phyloP scores from a whole-genome alignment of 2,329 filamentous ascomycete species.

The Epichloe amarillans region DNA sequence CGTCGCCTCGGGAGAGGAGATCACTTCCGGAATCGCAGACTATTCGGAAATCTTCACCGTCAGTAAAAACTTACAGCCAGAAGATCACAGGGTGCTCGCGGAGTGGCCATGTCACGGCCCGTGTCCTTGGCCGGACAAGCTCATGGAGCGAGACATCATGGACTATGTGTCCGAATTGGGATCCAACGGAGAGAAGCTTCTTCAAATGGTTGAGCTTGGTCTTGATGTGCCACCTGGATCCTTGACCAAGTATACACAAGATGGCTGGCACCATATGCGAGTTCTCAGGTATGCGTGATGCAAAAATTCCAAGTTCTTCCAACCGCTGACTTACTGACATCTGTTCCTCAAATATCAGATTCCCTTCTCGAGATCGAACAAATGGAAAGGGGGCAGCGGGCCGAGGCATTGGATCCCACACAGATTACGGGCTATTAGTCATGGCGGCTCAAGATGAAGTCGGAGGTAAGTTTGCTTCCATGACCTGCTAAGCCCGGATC shows the following conservation, averaged over 20 bases:
- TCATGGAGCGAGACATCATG: conserved; percentile 26
- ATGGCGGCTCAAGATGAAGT: conserved; percentile 36
- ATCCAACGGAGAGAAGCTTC: conserved; percentile 28
- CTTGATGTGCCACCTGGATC: conserved; percentile 26
- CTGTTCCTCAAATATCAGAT: conserved; percentile 10
- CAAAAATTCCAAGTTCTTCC: neutral
- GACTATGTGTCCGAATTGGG: conserved; percentile 29
- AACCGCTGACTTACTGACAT: neutral
- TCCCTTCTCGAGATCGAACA: conserved; percentile 18
- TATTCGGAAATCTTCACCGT: conserved; percentile 40
- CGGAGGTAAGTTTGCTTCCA: conserved; percentile 22
- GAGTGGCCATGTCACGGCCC: conserved; percentile 37
- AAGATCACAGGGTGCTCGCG: conserved; percentile 25
- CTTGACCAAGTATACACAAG: conserved; percentile 27
- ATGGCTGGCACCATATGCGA: conserved; percentile 39
- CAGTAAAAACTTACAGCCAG: conserved; percentile 29
- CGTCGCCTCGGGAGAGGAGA: conserved; percentile 34
- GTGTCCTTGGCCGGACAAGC: conserved; percentile 31
- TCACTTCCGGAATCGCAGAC: conserved; percentile 34
- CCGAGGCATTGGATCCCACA: conserved; percentile 38
- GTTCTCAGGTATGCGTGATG: conserved; percentile 24
- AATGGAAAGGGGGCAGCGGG: conserved; percentile 36
- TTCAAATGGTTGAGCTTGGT: conserved; percentile 32
- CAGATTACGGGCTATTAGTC: conserved; percentile 38
- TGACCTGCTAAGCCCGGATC: neutral